These are phyloP conservation scores for Euptelea pleiosperma DNA, from an alignment of 164 flowering plant species.

Conservation along the genomic window DNA sequence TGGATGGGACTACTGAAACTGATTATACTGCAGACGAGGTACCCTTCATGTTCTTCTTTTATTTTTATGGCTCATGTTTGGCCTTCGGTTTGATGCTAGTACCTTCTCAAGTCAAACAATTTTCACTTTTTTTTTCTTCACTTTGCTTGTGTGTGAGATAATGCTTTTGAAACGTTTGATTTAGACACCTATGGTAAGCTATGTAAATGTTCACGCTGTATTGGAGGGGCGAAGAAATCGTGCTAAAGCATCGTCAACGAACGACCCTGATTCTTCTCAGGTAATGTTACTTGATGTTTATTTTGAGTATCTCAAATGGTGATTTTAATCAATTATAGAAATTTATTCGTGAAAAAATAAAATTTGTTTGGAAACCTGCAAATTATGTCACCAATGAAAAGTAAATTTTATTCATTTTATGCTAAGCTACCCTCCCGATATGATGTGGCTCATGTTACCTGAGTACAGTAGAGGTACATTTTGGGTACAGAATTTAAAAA, in stretches of 20 bases:
- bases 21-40: slow-evolving; percentile 98
- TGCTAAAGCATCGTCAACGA: slow-evolving; percentile 68
- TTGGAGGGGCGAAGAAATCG: slow-evolving; percentile 78
- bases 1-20: slow-evolving; percentile 80
- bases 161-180: slow-evolving; percentile 10
- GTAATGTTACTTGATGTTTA: slow-evolving; percentile 23
- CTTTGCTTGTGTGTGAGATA: too few relatives aligned
- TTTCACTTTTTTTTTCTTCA: background rate
- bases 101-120: background rate
- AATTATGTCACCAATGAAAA: too few relatives aligned
- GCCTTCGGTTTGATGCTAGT: background rate
- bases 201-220: slow-evolving; percentile 92
- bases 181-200: slow-evolving; percentile 93
- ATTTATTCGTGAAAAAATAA: too few relatives aligned
- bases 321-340: too few relatives aligned
- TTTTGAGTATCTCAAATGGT: background rate
- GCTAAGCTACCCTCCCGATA: too few relatives aligned
- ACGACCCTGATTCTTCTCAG: slow-evolving; percentile 58
- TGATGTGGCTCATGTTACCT: too few relatives aligned
- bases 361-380: too few relatives aligned
- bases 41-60: slow-evolving; percentile 1
- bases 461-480: too few relatives aligned
- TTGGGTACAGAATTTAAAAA: too few relatives aligned
- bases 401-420: too few relatives aligned
- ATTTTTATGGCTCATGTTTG: background rate